Evolutionary conservation across 805 yeast genomes (phyloP).

Genomic region (Wickerhamomyces alni): DNA sequence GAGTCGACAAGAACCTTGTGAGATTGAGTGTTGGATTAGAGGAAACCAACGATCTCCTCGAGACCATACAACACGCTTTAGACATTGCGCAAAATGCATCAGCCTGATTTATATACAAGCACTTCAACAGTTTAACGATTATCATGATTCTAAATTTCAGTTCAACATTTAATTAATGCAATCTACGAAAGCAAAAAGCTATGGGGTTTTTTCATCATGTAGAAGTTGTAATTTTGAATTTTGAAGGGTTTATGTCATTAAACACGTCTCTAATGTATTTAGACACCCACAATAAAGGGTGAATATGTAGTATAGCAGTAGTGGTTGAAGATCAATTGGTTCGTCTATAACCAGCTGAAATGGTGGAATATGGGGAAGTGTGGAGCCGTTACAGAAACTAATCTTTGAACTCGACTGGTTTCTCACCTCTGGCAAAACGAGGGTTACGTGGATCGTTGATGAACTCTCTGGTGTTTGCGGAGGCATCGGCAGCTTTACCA

Average conservation of each 20-base stretch:
- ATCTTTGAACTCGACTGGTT: constrained; percentile 33
- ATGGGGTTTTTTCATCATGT: too few species aligned
- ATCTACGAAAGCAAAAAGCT: too few species aligned
- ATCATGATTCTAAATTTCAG: constrained; percentile 5
- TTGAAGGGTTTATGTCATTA: constrained; percentile 5
- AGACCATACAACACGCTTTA: constrained; percentile 14
- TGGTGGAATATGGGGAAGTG: background rate
- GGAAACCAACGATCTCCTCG: constrained; percentile 47
- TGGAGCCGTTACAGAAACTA: background rate
- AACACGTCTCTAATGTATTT: constrained; percentile 4
- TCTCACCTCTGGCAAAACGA: constrained; percentile 63
- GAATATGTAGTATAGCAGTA: too few species aligned
- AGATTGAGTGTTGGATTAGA: constrained; percentile 86
- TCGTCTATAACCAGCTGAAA: background rate
- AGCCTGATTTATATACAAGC: background rate
- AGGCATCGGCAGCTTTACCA: constrained; percentile 61
- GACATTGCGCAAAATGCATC: constrained; percentile 9
- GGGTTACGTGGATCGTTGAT: constrained; percentile 96
- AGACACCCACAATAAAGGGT: too few species aligned
- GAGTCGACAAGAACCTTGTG: constrained; percentile 71
- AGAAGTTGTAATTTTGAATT: too few species aligned
- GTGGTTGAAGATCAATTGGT: background rate
- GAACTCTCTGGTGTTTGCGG: constrained; percentile 72
- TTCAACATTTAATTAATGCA: constrained; percentile 7
- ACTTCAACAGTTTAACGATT: constrained; percentile 10